These are phyloP conservation scores for Cercis canadensis DNA, from an alignment of 306 rosid genomes.

Conservation along the genomic window DNA sequence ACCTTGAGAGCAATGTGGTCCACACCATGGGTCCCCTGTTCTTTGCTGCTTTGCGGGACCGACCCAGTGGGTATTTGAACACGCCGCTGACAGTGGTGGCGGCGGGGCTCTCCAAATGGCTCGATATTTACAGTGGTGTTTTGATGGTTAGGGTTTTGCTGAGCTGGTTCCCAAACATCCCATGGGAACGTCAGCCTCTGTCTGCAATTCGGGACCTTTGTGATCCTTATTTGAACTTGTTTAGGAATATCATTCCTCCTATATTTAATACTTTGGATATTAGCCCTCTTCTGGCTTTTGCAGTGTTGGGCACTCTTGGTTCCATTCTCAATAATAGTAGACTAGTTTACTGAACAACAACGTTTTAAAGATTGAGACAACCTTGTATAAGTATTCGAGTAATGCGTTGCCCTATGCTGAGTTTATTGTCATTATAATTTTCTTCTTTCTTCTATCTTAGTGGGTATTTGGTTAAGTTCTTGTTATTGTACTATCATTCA, in stretches of 20 bases:
- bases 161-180: conserved; percentile 97
- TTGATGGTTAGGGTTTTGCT: conserved; percentile 95
- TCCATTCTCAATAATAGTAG: conserved; percentile 58
- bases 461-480: too few species aligned
- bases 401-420: too few species aligned
- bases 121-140: conserved; percentile 93
- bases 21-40: conserved; percentile 48
- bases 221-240: conserved; percentile 85
- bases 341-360: background rate
- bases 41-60: conserved; percentile 63
- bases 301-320: conserved; percentile 80
- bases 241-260: conserved; percentile 86
- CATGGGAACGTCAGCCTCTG: conserved; percentile 92
- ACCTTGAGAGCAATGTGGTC: background rate
- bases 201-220: conserved; percentile 92
- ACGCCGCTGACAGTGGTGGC: conserved; percentile 97
- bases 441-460: too few species aligned
- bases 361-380: too few species aligned
- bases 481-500: too few species aligned
- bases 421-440: too few species aligned
- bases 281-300: conserved; percentile 91
- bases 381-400: too few species aligned
- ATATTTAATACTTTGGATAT: conserved; percentile 85
- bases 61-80: conserved; percentile 59
- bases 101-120: conserved; percentile 88